phyloP scores from a whole-genome alignment of 75 land plant species.

The Chamaecyparis obtusa region DNA sequence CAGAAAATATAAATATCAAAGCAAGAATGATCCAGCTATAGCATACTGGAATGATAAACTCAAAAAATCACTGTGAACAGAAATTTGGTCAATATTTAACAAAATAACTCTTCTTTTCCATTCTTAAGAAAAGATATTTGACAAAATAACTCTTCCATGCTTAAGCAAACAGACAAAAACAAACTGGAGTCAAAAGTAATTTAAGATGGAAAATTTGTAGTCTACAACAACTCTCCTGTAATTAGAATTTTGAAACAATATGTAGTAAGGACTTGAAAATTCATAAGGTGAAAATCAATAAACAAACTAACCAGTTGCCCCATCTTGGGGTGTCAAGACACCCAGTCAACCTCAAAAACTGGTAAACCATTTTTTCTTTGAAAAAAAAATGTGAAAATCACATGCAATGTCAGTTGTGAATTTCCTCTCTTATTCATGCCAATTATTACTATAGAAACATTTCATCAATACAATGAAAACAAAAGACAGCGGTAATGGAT shows the following conservation, averaged over 20 bases:
- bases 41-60: background rate
- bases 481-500: background rate
- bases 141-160: no score
- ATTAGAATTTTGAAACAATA: no score
- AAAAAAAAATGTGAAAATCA: background rate
- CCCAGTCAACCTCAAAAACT: background rate
- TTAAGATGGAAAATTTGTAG: no score
- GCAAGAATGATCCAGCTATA: background rate
- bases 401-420: background rate
- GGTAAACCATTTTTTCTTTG: background rate
- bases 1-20: background rate
- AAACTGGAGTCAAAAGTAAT: background rate
- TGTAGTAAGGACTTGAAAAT: no score
- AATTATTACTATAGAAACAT: background rate
- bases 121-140: no score
- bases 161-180: no score
- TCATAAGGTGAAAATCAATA: background rate
- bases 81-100: no score
- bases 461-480: background rate
- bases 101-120: no score
- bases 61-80: no score
- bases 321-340: background rate
- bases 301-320: background rate
- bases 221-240: background rate
- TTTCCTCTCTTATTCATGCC: background rate